phyloP scores from a whole-genome alignment of 495 filamentous ascomycete genomes.

The Penicillium pancosmium region DNA sequence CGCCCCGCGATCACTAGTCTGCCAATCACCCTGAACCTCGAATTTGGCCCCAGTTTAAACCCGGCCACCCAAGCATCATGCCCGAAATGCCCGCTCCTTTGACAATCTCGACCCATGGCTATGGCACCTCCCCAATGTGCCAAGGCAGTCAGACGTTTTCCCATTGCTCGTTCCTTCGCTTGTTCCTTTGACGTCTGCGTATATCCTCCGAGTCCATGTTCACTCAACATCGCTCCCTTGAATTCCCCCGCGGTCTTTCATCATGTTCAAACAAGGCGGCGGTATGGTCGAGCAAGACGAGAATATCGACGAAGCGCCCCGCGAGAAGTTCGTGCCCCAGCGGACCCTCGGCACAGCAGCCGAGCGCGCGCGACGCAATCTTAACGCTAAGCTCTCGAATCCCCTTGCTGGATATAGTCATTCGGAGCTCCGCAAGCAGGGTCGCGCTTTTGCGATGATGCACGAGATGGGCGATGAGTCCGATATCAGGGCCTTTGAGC shows the following conservation, averaged over 20 bases:
- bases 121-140: neutral
- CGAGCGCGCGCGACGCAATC: constrained; percentile 53
- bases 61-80: neutral
- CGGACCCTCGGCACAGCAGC: constrained; percentile 42
- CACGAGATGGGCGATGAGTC: constrained; percentile 61
- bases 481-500: constrained; percentile 69
- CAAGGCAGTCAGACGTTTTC: neutral
- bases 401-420: constrained; percentile 67
- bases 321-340: constrained; percentile 26
- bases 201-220: neutral
- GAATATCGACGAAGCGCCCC: constrained; percentile 17
- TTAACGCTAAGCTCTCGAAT: constrained; percentile 67
- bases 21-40: neutral
- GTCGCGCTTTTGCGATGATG: constrained; percentile 65
- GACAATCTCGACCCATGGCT: neutral
- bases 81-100: constrained; percentile 2
- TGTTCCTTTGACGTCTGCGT: neutral
- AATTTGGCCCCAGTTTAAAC: constrained; percentile 1
- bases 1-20: neutral
- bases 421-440: constrained; percentile 61
- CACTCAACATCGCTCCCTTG: neutral
- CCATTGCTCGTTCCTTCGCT: neutral
- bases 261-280: constrained; percentile 1
- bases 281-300: constrained; percentile 19
- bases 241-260: neutral